phyloP scores from a whole-genome alignment of 169 alveolate genomes.

The Besnoitia besnoiti region DNA sequence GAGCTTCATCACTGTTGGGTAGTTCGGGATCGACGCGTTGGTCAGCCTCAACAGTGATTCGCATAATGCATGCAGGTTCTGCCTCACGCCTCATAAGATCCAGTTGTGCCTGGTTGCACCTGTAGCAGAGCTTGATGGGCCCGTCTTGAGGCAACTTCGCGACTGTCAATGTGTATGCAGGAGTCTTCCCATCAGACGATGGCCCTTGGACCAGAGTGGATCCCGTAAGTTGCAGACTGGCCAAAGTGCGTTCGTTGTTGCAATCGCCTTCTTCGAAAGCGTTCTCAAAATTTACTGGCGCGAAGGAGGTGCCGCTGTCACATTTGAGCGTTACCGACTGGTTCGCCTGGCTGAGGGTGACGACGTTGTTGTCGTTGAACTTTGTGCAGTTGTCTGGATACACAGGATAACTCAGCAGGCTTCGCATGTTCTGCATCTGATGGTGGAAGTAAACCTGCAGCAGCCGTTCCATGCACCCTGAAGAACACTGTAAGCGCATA shows the following conservation, averaged over 20 bases:
- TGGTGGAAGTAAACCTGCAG: no score
- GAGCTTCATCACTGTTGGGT: neutral
- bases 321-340: neutral
- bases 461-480: no score
- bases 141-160: neutral
- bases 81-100: no score
- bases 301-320: neutral
- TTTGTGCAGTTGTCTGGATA: neutral
- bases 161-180: neutral
- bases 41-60: neutral
- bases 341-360: neutral
- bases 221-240: neutral
- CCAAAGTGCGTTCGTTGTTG: neutral
- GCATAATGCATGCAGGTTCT: neutral
- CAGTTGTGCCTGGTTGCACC: neutral
- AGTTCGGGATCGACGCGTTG: neutral
- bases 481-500: no score
- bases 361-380: neutral
- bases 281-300: neutral
- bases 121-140: neutral
- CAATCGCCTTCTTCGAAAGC: neutral
- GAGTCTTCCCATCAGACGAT: neutral
- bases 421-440: no score
- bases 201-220: neutral
- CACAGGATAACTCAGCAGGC: no score